phyloP scores from a whole-genome alignment of 1,139 yeast species.

The Blastobotrys ciferrii region DNA sequence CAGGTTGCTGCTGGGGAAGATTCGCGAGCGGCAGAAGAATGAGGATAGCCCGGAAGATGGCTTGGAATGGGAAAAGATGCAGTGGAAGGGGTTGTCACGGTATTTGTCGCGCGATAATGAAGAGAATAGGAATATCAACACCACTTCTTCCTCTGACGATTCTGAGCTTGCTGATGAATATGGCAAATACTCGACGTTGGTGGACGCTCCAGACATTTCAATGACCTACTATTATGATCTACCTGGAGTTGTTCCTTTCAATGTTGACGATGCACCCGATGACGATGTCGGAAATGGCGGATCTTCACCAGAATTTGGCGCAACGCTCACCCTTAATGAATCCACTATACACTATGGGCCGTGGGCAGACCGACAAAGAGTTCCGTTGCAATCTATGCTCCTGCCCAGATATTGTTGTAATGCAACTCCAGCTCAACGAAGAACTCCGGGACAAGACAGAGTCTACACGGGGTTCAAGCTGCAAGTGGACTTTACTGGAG shows the following conservation, averaged over 20 bases:
- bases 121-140: background rate
- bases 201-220: constrained; percentile 60
- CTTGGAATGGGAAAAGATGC: constrained; percentile 19
- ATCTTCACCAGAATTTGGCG: constrained; percentile 62
- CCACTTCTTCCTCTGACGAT: constrained; percentile 29
- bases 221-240: constrained; percentile 65
- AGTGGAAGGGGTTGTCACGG: constrained; percentile 46
- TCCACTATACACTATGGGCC: constrained; percentile 87
- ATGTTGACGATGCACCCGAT: background rate
- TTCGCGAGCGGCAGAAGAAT: background rate
- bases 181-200: constrained; percentile 71
- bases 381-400: constrained; percentile 60
- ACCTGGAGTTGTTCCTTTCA: constrained; percentile 59
- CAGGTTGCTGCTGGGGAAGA: constrained; percentile 1
- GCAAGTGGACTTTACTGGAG: constrained; percentile 54
- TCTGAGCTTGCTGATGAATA: constrained; percentile 59
- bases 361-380: constrained; percentile 88
- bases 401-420: constrained; percentile 70
- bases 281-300: constrained; percentile 52
- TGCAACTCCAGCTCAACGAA: constrained; percentile 44
- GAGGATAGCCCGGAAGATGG: constrained; percentile 12
- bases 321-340: constrained; percentile 56
- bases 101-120: constrained; percentile 31
- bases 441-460: constrained; percentile 53
- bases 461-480: constrained; percentile 56